Base-by-base conservation (phyloP, 2,329 filamentous ascomycete species). In the Penicillium sp. region DNA sequence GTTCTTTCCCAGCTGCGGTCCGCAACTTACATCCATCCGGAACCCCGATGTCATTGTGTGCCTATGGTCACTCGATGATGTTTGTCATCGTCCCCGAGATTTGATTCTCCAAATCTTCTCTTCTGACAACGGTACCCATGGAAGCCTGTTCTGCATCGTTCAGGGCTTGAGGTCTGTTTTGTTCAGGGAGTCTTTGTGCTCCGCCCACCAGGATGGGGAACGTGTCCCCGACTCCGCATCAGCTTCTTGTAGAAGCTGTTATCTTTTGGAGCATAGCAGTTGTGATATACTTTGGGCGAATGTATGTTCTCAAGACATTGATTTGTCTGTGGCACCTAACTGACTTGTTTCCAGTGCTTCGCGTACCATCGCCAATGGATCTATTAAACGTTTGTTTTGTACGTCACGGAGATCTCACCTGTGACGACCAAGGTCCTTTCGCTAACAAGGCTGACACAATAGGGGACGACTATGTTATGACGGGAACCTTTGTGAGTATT, bases 381-480 rank as follows among this genome's bases (percentile, higher is more conserved):
- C 59, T 11, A 52, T 63, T 22, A 67, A 66, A 48, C 62, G 61
- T 4, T 52, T 68, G 44, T 63, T 61, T 20, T 59, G 65, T 68
- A 65, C 41, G 62, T 4, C 13, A 11, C 31, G 11, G 4, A 10
- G 14, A 25, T 50, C 20, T 38, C 22, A 27, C 18, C 8, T 16
- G n/a, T 16, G 14, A 2, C 35, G 4, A 22, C 18, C 14, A 14
- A 22, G 4, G 38, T 11, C 4, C 22, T 7, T 27, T 41, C 22
- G 25, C 39, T 41, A n/a, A 27, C 6, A 3, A 4, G 5, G 10
- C 11, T 25, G 13, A 16, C 27, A 25, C 20, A 2, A 27, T 33
- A 69, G 66, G 66, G 41, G 71, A 74, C 43, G 71, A 74, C 42
- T 70, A 68, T 57, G 56, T 71, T 2, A 74, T 74, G 72, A 64